phyloP scores from a whole-genome alignment of 139 green algal genomes.

The Yamagishiella unicocca region DNA sequence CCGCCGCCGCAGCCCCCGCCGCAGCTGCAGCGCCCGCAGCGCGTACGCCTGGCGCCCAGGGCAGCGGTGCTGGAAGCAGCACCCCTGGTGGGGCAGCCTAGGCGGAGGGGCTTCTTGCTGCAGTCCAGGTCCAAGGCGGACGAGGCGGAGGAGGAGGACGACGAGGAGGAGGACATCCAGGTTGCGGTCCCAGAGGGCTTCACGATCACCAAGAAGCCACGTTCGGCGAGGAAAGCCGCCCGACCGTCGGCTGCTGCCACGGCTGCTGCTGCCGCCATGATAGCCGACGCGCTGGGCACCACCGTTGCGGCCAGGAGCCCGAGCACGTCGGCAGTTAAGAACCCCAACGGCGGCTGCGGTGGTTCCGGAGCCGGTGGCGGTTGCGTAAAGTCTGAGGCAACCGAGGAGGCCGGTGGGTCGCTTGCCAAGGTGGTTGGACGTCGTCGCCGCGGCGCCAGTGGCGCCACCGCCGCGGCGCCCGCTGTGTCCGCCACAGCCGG shows the following conservation, averaged over 20 bases:
- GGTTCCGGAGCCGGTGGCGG: too few relatives aligned
- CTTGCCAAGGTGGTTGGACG: background rate
- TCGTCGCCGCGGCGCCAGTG: background rate
- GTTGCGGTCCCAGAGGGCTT: background rate
- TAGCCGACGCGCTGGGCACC: background rate
- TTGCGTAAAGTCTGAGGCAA: too few relatives aligned
- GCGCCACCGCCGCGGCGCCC: background rate
- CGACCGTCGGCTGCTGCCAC: constrained; percentile 17
- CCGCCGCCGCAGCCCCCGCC: background rate
- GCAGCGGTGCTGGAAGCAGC: background rate
- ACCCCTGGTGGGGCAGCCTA: background rate
- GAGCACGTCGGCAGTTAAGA: background rate
- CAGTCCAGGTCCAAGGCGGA: constrained; percentile 5
- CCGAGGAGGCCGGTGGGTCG: background rate
- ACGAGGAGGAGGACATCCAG: background rate
- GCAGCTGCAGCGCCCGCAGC: constrained; percentile 7
- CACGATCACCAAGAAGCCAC: background rate
- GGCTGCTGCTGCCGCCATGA: background rate
- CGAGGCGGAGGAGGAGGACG: background rate
- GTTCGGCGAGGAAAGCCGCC: background rate
- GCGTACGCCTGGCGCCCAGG: background rate
- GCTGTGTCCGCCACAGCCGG: background rate
- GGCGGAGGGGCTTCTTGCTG: too few relatives aligned
- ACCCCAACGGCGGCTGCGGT: constrained; percentile 3
- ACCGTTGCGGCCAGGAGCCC: background rate